Conservation (phyloP, 495 filamentous ascomycete genomes). For the Ascobolus immersus region DNA sequence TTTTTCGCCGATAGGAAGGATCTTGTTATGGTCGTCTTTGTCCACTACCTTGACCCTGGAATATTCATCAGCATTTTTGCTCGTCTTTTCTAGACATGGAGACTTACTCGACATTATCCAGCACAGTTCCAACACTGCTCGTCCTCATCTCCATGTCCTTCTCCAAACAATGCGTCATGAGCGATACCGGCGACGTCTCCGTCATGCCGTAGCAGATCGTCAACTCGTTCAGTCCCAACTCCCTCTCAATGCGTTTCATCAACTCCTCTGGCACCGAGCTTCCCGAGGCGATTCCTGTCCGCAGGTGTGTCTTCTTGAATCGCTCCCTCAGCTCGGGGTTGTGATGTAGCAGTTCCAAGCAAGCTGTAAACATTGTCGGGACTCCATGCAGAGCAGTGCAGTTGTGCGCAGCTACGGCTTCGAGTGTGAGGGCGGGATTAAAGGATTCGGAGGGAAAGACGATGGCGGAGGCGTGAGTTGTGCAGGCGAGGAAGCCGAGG, state of each 20-base stretch:
- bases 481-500: constrained; percentile 81
- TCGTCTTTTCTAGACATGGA: not conserved
- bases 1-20: constrained; percentile 35
- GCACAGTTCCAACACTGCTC: constrained; percentile 43
- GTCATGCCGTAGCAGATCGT: constrained; percentile 99
- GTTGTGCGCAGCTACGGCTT: constrained; percentile 43
- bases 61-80: not conserved
- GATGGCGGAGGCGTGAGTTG: constrained; percentile 60
- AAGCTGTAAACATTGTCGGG: constrained; percentile 85
- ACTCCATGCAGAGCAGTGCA: constrained; percentile 83
- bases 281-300: constrained; percentile 84
- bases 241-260: constrained; percentile 53
- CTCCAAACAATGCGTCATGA: too few relatives aligned
- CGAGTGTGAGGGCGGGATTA: constrained; percentile 45
- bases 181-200: constrained; percentile 70
- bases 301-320: constrained; percentile 42
- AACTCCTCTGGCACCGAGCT: constrained; percentile 56
- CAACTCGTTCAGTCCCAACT: constrained; percentile 56
- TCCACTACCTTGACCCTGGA: constrained; percentile 54
- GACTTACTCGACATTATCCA: constrained; percentile 44
- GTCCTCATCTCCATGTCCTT: too few relatives aligned
- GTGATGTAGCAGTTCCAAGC: constrained; percentile 43
- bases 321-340: constrained; percentile 26
- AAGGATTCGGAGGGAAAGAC: constrained; percentile 77
- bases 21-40: constrained; percentile 25